Percentiles rank a stretch among this genome's conserved stretches.
Conservation (phyloP, 169 alveolate species). For the Plasmodium inui region DNA sequence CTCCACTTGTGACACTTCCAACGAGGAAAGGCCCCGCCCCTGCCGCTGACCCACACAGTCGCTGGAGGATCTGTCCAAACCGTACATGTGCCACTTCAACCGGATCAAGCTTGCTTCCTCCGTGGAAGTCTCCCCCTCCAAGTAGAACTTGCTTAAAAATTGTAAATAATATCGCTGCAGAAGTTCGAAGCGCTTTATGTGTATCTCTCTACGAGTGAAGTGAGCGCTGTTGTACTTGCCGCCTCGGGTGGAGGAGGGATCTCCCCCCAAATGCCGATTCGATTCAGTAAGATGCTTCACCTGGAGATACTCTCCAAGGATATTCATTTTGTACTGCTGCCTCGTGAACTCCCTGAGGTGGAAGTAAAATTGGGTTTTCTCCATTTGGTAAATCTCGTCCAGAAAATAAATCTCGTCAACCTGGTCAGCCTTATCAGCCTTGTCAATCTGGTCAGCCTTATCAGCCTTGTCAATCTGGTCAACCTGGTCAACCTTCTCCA, state of each 20-base stretch:
- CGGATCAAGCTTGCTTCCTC: not conserved
- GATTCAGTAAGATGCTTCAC: not conserved
- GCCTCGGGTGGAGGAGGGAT: not conserved
- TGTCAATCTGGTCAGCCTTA: not conserved
- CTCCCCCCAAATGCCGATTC: not conserved
- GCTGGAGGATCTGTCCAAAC: not conserved
- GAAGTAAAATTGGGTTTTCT: not conserved
- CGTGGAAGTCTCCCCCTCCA: not conserved
- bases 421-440: not conserved
- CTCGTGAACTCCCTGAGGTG: constrained; percentile 48
- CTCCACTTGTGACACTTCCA: not conserved
- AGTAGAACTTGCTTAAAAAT: not conserved
- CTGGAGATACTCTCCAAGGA: constrained; percentile 27
- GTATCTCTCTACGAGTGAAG: not conserved
- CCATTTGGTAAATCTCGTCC: not conserved
- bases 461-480: not conserved
- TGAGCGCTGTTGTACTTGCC: not conserved
- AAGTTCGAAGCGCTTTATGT: not conserved
- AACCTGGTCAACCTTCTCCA: not conserved
- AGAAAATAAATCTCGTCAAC: not conserved
- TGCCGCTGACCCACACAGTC: not conserved
- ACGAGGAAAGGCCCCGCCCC: not conserved
- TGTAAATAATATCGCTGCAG: not conserved
- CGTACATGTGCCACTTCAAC: not conserved
- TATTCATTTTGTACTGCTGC: constrained; percentile 65